Evolutionary conservation across 75 land plant species (phyloP), one percentile per base, ranked within the genome.

Genomic region (Pseudotsuga menziesii): DNA sequence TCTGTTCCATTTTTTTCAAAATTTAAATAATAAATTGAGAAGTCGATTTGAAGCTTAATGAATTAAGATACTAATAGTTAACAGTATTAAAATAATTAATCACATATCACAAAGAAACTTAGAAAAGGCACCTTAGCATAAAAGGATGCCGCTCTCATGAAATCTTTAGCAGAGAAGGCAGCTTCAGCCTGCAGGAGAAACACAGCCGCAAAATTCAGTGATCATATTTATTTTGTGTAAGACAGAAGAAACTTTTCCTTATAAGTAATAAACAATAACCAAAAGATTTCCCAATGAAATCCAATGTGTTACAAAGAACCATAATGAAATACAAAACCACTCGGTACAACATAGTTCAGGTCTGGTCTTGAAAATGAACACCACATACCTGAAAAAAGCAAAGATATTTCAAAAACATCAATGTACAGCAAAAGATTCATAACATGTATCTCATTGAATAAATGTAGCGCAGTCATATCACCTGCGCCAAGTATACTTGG

Each of bases 401-500:
- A 4, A 62, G 27, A 66, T 16, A 66, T 36, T 66, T 22, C 20
- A 26, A 29, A 75, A 75, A 60, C 20, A 9, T 48, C 54, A 48
- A 9, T 48, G 54, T 48, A 48, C 61, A 60, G 57, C 23, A 54
- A 29, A 6, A 23, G 35, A 20, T 27, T 60, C 8, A 74, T 0
- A 54, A 57, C 5, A 61, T 27, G n/a, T 57, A 8, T 29, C 29
- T 6, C 36, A 32, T 67, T 82, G 12, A 81, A n/a, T n/a, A 12
- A 58, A 39, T 48, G 55, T 44, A 74, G 52, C 32, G 48, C 39
- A n/a, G n/a, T 76, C 26, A 6, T 17, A 55, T 57, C 27, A 96
- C 99, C 98, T 97, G 99, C 58, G 85, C 83, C 27, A 87, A 74
- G 80, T 92, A 94, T 16, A 97, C 98, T 83, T 89, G 83, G 69